Conservation (phyloP, 192 early-diverging fungal genomes). For the Rhizoclosmatium globosum region DNA sequence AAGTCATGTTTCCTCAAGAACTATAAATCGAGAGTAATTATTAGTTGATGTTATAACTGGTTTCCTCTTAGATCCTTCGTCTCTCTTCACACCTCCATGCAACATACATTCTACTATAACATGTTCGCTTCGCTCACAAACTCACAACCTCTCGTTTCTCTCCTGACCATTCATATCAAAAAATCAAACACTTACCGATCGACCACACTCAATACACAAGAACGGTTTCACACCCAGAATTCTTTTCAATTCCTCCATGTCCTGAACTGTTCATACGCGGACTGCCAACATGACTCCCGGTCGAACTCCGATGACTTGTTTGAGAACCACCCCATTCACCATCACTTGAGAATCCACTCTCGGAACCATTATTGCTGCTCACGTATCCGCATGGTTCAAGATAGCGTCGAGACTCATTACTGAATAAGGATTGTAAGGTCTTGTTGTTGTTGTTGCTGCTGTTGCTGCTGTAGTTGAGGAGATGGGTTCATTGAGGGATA, state of each 20-base stretch:
- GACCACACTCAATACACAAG: conserved; percentile 1
- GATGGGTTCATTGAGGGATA: too few species aligned
- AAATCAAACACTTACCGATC: not conserved
- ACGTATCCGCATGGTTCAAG: not conserved
- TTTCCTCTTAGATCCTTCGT: not conserved
- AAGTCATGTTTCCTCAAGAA: conserved; percentile 9
- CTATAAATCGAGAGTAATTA: not conserved
- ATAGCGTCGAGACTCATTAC: not conserved
- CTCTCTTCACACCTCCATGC: not conserved
- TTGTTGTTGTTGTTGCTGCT: too few species aligned
- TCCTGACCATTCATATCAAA: not conserved
- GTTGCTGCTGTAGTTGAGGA: too few species aligned
- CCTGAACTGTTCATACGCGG: not conserved
- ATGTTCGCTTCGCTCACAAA: not conserved
- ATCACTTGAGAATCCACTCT: not conserved
- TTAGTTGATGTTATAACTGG: not conserved
- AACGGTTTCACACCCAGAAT: conserved; percentile 7
- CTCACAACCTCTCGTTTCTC: not conserved
- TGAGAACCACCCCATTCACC: not conserved
- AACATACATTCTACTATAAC: not conserved
- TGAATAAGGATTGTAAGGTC: not conserved
- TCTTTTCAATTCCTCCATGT: not conserved
- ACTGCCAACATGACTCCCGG: not conserved
- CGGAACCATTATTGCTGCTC: not conserved
- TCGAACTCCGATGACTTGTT: not conserved